Evolutionary conservation across 768 basidiomycete species (phyloP), one percentile per base, ranked within the genome.

Genomic region (Scleroderma citrinum): DNA sequence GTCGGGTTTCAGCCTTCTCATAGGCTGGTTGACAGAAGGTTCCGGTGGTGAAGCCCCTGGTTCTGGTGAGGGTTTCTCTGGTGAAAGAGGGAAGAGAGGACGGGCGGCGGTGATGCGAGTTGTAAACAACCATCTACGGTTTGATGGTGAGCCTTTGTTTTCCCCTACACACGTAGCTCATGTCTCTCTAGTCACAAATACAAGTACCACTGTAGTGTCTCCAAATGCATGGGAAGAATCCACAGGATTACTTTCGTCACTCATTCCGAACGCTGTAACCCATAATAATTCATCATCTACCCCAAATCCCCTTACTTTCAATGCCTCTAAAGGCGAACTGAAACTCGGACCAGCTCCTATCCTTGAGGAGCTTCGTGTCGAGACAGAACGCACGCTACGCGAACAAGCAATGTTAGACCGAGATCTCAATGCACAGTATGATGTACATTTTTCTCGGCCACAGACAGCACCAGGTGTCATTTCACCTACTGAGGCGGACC

Each of bases 1-100:
- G 23, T 93, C 93, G 32, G 90, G 93, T 7, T 95, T 96, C 62
- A 80, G 87, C 38, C 80, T 99, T 24, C 74, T 99, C 7, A 77
- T 98, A 2, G 94, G 95, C 26, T 99, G 96, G 96, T 70, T 98
- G 49, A 96, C 92, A 20, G 94, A 97, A 63, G 93, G 92, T 14
- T 74, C 85, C 47, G 83, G 93, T 50, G 85, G 93, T 48, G 90
- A 92, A 64, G 78, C 84, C n/a, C 64, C 85, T 55, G 94, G 94
- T 44, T 71, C 76, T 50, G 83, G 91, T 7, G 78, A 82, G 44
- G 85, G 92, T 0, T 90, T 91, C 58, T 74, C 82, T 29, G 91
- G 88, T 1, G 85, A 91, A 56, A 79, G 78, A 49, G 92, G 90
- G 17, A 83, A 86, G 59, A 74, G 93, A 52, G 92, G 92, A 5